Evolutionary conservation across 768 basidiomycete genomes (phyloP), one percentile per base, ranked within the genome.

Genomic region (Lanmaoa pseudosensibilis): DNA sequence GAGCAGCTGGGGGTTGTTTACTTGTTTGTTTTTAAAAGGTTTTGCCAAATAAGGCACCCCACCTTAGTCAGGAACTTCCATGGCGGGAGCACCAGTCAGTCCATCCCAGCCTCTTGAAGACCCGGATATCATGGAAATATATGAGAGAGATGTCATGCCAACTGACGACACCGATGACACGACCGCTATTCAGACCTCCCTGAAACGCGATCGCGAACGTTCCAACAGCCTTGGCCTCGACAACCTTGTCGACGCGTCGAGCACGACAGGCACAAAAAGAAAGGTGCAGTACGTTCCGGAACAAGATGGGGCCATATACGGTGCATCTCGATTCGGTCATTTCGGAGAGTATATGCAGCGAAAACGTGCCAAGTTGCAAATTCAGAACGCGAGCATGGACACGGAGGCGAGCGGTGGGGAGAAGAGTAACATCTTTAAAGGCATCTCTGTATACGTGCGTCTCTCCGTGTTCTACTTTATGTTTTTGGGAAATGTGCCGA

Each of bases 261-360:
- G 19, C 41, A 18, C 57, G 27, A 41, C 58, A 21, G 41, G 45
- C 23, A 59, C 60, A 5, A 67, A 63, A 49, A 49, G 67, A 55
- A 69, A 67, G 33, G 45, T 34, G 11, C 58, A 61, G 18, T 3
- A 60, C 16, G 34, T 47, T 16, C 44, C 57, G 2, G 69, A 73
- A 32, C 69, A 71, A 15, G 74, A 79, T 49, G 73, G 77, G 11
- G 76, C 78, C 23, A 79, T 83, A 10, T 97, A 95, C 67, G 91
- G 88, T 0, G 83, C 89, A 3, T 83, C 88, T 32, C 82, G 77
- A 36, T 98, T 95, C 69, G 94, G 92, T 15, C 84, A 83, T 1
- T 92, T 85, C 59, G 90, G 89, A 1, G 87, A 94, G 66, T 98
- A 97, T 67, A 93, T 97, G 92, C 73, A 79, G 3, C 79, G 94